Conservation (phyloP, 1,139 yeast genomes). For the Debaryomycetaceae sp. region DNA sequence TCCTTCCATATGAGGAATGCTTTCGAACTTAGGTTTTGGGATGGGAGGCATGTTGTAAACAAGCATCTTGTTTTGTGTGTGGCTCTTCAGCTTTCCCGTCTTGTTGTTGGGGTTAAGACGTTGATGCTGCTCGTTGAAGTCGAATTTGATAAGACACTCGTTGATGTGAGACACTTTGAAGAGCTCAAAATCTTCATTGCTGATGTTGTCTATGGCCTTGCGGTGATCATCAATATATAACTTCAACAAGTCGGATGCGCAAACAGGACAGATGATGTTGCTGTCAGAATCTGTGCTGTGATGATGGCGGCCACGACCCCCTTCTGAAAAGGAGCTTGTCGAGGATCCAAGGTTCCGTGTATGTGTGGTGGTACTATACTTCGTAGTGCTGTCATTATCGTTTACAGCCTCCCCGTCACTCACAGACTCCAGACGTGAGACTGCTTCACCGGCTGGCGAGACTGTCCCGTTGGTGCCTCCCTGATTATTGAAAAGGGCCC, state of each 20-base stretch:
- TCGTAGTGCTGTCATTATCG: constrained; percentile 21
- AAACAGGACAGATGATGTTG: constrained; percentile 40
- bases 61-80: constrained; percentile 72
- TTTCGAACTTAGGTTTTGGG: constrained; percentile 40
- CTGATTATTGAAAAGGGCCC: constrained; percentile 28
- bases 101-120: constrained; percentile 27
- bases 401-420: constrained; percentile 2
- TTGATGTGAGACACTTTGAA: constrained; percentile 67
- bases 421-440: background rate
- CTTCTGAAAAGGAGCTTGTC: constrained; percentile 19
- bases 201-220: constrained; percentile 15
- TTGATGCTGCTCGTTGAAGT: constrained; percentile 62
- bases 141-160: constrained; percentile 63
- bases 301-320: constrained; percentile 8
- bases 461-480: constrained; percentile 3
- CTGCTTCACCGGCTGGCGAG: constrained; percentile 1
- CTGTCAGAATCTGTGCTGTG: constrained; percentile 27
- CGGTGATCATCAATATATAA: constrained; percentile 43
- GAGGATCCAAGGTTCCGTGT: constrained; percentile 25
- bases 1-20: constrained; percentile 19
- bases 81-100: constrained; percentile 25
- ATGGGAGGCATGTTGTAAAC: constrained; percentile 70
- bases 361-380: constrained; percentile 18
- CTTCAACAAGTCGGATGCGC: constrained; percentile 49
- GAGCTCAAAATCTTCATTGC: constrained; percentile 35